These are phyloP conservation scores for Endogone sp. DNA, from an alignment of 192 early-diverging fungal species.

Conservation along the genomic window DNA sequence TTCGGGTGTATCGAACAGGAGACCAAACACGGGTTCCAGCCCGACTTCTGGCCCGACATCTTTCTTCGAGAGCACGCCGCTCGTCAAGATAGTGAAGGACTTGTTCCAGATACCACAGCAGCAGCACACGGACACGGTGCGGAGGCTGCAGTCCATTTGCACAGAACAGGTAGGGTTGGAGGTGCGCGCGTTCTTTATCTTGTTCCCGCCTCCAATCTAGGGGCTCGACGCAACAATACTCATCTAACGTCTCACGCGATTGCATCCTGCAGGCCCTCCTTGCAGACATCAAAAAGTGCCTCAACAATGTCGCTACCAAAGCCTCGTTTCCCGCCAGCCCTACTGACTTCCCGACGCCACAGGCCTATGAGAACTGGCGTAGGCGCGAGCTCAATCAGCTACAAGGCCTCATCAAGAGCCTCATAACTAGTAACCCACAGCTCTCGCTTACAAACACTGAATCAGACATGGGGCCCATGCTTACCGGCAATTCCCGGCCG, in stretches of 20 bases:
- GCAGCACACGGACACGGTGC: slow-evolving; percentile 29
- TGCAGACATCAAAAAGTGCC: slow-evolving; percentile 45
- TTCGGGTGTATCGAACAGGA: slow-evolving; percentile 19
- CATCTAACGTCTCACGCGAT: background rate
- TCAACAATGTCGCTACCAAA: slow-evolving; percentile 36
- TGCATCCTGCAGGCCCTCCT: slow-evolving; percentile 31
- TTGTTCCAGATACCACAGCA: slow-evolving; percentile 32
- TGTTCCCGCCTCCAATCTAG: background rate
- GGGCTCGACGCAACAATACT: too few relatives aligned
- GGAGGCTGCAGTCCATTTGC: slow-evolving; percentile 36
- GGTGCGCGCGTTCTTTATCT: background rate
- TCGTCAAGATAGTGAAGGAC: slow-evolving; percentile 35
- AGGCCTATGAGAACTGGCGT: slow-evolving; percentile 51
- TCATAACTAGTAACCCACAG: slow-evolving; percentile 33
- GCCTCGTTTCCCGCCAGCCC: slow-evolving; percentile 26
- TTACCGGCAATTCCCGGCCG: background rate
- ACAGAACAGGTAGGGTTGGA: slow-evolving; percentile 33
- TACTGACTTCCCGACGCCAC: slow-evolving; percentile 43
- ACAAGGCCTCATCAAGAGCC: slow-evolving; percentile 35
- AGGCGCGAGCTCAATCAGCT: slow-evolving; percentile 48
- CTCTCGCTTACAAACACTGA: slow-evolving; percentile 19
- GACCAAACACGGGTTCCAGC: slow-evolving; percentile 9
- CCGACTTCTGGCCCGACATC: slow-evolving; percentile 20
- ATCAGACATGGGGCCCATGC: slow-evolving; percentile 13
- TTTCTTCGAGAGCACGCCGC: slow-evolving; percentile 31